Evolutionary conservation across 345 rosid genomes (phyloP).

Genomic region (Salix brachista): DNA sequence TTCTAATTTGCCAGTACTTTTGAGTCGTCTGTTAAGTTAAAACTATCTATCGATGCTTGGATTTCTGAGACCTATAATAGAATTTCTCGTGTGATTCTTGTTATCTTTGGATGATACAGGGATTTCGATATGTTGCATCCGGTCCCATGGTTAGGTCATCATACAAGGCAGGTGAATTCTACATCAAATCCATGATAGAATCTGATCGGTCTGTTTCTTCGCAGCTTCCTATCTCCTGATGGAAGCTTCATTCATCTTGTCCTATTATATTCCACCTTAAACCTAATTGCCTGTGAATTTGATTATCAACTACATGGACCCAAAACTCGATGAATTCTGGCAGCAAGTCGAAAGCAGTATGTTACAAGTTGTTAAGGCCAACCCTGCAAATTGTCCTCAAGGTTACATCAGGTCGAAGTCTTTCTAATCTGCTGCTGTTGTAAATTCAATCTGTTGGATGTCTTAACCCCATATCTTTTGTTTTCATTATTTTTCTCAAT

Average conservation of each 20-base stretch:
- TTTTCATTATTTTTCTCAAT: not conserved
- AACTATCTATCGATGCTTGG: not conserved
- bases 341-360: not conserved
- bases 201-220: slow-evolving; percentile 69
- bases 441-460: slow-evolving; percentile 11
- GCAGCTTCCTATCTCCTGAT: slow-evolving; percentile 22
- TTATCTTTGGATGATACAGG: slow-evolving; percentile 43
- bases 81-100: not conserved
- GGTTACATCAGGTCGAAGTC: not conserved
- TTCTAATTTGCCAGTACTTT: not conserved
- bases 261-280: not conserved
- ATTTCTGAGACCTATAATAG: not conserved
- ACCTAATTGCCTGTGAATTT: not conserved
- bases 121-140: slow-evolving; percentile 95
- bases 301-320: not conserved
- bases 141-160: slow-evolving; percentile 99
- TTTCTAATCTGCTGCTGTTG: slow-evolving; percentile 14
- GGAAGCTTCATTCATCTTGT: not conserved
- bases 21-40: not conserved
- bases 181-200: slow-evolving; percentile 96
- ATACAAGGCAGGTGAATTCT: slow-evolving; percentile 97
- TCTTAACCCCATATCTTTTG: slow-evolving; percentile 3
- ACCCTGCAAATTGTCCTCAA: not conserved
- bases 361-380: not conserved
- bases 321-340: not conserved